Evolutionary conservation across 805 yeast species (phyloP).

Genomic region (Candida rishiriensis): DNA sequence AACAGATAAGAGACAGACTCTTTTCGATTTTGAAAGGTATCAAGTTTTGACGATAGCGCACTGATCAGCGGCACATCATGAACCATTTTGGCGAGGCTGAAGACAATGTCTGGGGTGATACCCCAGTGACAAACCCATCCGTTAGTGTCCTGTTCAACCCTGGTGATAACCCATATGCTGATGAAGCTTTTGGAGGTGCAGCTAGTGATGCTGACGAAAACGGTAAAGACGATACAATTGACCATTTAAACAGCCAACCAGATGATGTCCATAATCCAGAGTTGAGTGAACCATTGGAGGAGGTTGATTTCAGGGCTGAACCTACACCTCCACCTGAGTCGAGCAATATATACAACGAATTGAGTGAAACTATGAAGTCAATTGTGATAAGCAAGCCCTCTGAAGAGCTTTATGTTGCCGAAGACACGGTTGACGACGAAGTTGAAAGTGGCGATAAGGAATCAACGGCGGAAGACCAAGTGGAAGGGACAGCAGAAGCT

Average conservation of each 20-base stretch:
- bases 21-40: no score
- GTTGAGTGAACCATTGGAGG: slow-evolving; percentile 7
- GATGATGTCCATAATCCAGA: no score
- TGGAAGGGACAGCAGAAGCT: slow-evolving; percentile 4
- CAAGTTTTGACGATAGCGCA: not conserved
- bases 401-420: not conserved
- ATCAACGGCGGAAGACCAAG: not conserved
- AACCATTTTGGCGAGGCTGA: slow-evolving; percentile 21
- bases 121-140: slow-evolving; percentile 35
- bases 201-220: slow-evolving; percentile 3
- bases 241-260: slow-evolving; percentile 12
- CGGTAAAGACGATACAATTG: slow-evolving; percentile 10
- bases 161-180: slow-evolving; percentile 19
- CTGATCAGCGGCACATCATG: slow-evolving; percentile 8
- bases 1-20: no score
- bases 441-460: slow-evolving; percentile 3
- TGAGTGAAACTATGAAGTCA: slow-evolving; percentile 19
- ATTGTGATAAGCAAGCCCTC: slow-evolving; percentile 11
- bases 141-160: slow-evolving; percentile 21
- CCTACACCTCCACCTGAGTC: slow-evolving; percentile 7
- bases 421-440: not conserved
- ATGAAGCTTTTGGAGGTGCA: slow-evolving; percentile 8
- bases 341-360: slow-evolving; percentile 10
- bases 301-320: slow-evolving; percentile 18
- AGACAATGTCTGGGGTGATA: slow-evolving; percentile 52